Base-by-base conservation (phyloP, 768 basidiomycete genomes). In the Mycena vulgaris region DNA sequence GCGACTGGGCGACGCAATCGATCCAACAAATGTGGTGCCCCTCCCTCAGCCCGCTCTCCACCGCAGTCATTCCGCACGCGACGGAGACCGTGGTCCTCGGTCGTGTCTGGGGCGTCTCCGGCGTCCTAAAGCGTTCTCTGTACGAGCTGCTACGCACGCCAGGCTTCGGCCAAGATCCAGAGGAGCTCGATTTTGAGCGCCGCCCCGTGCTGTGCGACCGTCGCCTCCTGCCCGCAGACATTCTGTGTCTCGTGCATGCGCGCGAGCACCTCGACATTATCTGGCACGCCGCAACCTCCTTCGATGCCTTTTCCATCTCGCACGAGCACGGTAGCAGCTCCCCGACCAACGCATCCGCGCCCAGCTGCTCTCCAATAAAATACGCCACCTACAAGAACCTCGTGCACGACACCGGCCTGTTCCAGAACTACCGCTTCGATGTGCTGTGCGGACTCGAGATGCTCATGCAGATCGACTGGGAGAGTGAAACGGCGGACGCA, bases 81-180 rank as follows among this genome's bases (percentile, higher is more conserved):
- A 74, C 75, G 0, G 74, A 79, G 60, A 79, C 76, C 8, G 74
- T 84, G 27, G 57, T 68, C 23, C 74, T 83, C 30, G 81, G 81
- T 17, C 78, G 78, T 5, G 48, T 70, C 10, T 81, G 72, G 68
- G 72, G 71, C 19, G 49, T 83, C 17, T 69, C 69, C 9, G 45
- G 53, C 1, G 71, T 84, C 5, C 75, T 78, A 21, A 81, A 82
- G 42, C 75, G 79, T 33, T 81, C 82, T 16, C 80, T 79, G 53
- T 84, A 83, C 71, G 82, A 84, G 69, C 74, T 84, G 25, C 67
- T 82, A 23, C 75, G 83, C 30, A 70, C 69, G 16, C 67, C 70
- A 2, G 72, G 63, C 31, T 78, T 81, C 66, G 78, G 76, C 13
- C 79, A 80, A 63, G 61, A 70, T 21, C 33, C 66, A 8, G 35